Conservation (phyloP, 257 asterid genomes). For the Fraxinus pennsylvanica region DNA sequence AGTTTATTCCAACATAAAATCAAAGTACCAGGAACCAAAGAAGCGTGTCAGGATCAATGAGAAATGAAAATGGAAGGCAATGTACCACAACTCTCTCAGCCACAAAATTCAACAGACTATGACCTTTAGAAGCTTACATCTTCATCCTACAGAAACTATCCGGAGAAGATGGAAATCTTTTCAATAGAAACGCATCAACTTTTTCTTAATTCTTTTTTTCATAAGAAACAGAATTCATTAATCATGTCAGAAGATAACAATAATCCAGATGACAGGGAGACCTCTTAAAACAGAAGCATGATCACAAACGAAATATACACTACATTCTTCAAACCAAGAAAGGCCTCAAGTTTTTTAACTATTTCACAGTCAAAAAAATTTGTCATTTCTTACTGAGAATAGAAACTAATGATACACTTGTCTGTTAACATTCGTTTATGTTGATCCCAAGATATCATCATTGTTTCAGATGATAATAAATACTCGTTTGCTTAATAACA, state of each 20-base stretch:
- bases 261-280: background rate
- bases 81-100: background rate
- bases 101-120: background rate
- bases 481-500: too few relatives aligned
- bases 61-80: background rate
- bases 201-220: too few relatives aligned
- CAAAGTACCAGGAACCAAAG: background rate
- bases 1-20: background rate
- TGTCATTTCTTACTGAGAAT: background rate
- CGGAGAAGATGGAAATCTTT: background rate
- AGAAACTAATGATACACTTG: background rate
- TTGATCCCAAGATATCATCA: too few relatives aligned
- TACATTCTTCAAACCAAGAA: background rate
- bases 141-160: background rate
- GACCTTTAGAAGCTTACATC: background rate
- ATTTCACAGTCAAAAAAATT: background rate
- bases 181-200: too few relatives aligned
- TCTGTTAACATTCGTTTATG: too few relatives aligned
- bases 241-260: background rate
- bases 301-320: background rate
- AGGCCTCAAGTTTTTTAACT: background rate
- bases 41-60: background rate
- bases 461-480: too few relatives aligned
- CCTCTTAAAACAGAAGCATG: background rate
- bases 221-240: background rate